Base-by-base conservation (phyloP, 1,139 yeast genomes). In the Kurtzmaniella quercitrusa region DNA sequence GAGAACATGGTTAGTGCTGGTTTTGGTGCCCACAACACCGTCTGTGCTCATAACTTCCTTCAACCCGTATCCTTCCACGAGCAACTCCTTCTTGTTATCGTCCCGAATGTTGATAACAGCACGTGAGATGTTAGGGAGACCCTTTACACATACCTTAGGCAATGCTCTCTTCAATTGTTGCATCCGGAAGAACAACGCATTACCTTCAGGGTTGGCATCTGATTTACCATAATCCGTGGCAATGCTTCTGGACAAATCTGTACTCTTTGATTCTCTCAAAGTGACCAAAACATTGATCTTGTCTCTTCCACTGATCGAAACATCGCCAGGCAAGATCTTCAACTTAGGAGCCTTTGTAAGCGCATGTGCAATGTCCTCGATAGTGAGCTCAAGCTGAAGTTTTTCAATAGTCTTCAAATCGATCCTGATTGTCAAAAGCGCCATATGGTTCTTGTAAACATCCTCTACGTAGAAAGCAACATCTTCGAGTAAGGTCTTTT, bases 41-140 rank as follows among this genome's bases (percentile, higher is more conserved):
- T 93, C 98, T 1, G 98, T 93, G 51, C 91, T 84, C 98, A 94
- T 93, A 46, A 94, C 98, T 44, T 89, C 90, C 60, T 90, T 87
- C 54, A 94, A 71, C 19, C 99, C 99, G 59, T 94, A 93, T 19
- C 99, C 99, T 77, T 94, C 99, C 42, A 93, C 98, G 57, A 94
- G 77, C 51, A 94, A 71, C 65, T 93, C 98, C 59, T 85, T 85
- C 66, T 88, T 88, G 57, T 82, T 81, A 58, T 90, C 91, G 59
- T 86, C 94, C 49, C 81, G 79, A 54, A 93, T 93, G 62, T 93
- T 93, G 65, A 94, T 94, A 50, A 94, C 98, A 3, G 98, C 98
- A 60, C 98, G 83, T 37, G 96, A 74, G 51, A 93, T 91, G 46
- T 86, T 90, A 4, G 96, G 79, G 51, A 91, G 75, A 44, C 99